Evolutionary conservation across 352 stramenopile genomes (phyloP).

Genomic region (Elongisporangium anandrum): DNA sequence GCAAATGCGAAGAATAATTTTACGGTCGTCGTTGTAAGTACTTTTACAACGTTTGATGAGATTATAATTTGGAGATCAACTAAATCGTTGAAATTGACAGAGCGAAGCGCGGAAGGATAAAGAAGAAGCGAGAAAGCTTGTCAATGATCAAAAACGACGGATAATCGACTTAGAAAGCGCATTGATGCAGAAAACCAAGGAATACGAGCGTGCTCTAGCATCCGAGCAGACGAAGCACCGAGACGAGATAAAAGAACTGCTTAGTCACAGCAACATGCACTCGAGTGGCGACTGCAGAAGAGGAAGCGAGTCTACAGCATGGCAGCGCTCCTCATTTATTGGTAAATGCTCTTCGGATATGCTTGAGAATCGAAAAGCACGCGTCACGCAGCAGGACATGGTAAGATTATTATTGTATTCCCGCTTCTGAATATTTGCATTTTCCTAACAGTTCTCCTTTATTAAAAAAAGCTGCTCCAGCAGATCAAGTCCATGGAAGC

Average conservation of each 20-base stretch:
- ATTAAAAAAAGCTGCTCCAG: constrained; percentile 38
- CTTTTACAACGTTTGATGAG: constrained; percentile 2
- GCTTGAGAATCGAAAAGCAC: constrained; percentile 14
- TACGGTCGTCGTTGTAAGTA: constrained; percentile 49
- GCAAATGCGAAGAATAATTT: constrained; percentile 81
- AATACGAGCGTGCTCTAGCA: constrained; percentile 55
- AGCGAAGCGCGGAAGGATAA: constrained; percentile 73
- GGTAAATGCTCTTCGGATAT: constrained; percentile 1
- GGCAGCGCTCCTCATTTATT: not conserved
- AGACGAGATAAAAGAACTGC: constrained; percentile 51
- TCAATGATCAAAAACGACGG: constrained; percentile 49
- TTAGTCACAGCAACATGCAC: constrained; percentile 27
- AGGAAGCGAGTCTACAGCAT: constrained; percentile 9
- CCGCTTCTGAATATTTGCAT: not conserved
- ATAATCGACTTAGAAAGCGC: constrained; percentile 43
- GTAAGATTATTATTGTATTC: constrained; percentile 1
- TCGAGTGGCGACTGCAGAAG: constrained; percentile 14
- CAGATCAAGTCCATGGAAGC: constrained; percentile 46
- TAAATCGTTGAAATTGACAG: constrained; percentile 22
- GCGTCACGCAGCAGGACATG: constrained; percentile 23
- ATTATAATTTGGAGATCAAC: no score
- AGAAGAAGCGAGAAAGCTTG: constrained; percentile 43
- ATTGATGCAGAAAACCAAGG: constrained; percentile 49
- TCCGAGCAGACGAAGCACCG: constrained; percentile 36
- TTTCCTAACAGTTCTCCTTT: not conserved